Evolutionary conservation across 768 basidiomycete species (phyloP), one percentile per base, ranked within the genome.

Genomic region (Russula foetens): DNA sequence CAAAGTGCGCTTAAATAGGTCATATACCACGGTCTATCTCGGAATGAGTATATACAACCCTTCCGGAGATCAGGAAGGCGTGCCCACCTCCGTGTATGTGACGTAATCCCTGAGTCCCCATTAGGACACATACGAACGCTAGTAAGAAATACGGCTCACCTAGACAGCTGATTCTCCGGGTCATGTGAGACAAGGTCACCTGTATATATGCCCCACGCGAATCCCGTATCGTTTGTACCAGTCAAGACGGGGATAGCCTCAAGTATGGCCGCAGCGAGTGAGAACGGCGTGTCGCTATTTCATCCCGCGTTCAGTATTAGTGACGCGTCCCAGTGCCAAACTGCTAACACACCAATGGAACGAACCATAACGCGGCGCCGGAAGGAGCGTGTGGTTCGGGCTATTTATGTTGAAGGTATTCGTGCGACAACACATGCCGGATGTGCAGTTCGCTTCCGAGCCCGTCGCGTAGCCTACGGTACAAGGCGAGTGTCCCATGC

Each of bases 121-220:
- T 14, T 64, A 26, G 39, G 26, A 26, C n/a, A 14, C 31, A 15
- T 3, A 55, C 6, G 14, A 7, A 19, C n/a, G 12, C 15, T 15
- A 9, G 19, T 28, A 29, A 31, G 45, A 24, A 54, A 51, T 44
- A 39, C 17, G n/a, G 63, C 77, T 61, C 59, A 81, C 84, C 84
- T 78, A 8, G 82, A 84, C 39, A 83, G 71, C 67, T 90, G 81
- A 56, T 81, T 82, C 43, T 82, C 79, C 14, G 80, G 72, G 70
- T 90, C 89, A 69, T 91, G 88, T 7, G 84, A 81, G 41, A 88
- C 80, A 44, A 91, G 70, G 68, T 91, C 88, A 24, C 88, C 88
- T 0, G 88, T 91, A 67, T 79, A 90, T 19, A 91, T 49, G 0
- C 81, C 79, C 69, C 82, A 89, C 26, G 78, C 77, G 67, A 90